These are phyloP conservation scores for Aplosporella prunicola DNA, from an alignment of 2,329 filamentous ascomycete species.

Conservation along the genomic window DNA sequence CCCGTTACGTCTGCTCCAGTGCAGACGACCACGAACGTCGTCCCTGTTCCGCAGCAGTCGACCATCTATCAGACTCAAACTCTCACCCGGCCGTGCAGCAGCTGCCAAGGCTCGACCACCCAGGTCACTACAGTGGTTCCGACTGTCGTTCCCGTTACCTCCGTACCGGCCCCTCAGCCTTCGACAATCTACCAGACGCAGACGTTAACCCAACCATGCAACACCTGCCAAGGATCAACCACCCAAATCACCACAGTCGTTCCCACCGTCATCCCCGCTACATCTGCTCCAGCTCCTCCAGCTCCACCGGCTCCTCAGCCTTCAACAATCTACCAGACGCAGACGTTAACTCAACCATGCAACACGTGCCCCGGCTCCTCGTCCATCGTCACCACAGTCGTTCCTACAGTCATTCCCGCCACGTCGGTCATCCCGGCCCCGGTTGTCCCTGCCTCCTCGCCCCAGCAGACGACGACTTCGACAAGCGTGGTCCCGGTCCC, in stretches of 20 bases:
- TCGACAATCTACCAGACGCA: conserved; percentile 6
- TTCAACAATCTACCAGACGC: conserved; percentile 6
- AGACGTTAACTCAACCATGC: conserved; percentile 1
- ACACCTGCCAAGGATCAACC: neutral
- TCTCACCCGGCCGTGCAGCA: neutral
- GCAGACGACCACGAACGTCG: no score
- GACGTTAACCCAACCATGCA: conserved; percentile 1
- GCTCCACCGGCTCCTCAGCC: no score
- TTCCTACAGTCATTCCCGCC: neutral
- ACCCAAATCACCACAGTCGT: neutral
- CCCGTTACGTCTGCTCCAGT: neutral
- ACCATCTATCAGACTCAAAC: conserved; percentile 6
- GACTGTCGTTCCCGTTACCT: neutral
- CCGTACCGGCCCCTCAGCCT: neutral
- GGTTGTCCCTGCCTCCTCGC: neutral
- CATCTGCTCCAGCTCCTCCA: neutral
- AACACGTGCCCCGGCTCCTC: neutral
- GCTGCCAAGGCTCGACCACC: neutral
- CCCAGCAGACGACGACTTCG: neutral
- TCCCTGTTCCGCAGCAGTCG: conserved; percentile 1
- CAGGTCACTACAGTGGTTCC: neutral
- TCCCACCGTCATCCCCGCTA: neutral
- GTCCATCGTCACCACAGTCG: neutral
- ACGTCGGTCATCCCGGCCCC: neutral
- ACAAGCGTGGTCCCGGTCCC: neutral